Conservation (phyloP, 345 rosid genomes). For the Combretum micranthum region DNA sequence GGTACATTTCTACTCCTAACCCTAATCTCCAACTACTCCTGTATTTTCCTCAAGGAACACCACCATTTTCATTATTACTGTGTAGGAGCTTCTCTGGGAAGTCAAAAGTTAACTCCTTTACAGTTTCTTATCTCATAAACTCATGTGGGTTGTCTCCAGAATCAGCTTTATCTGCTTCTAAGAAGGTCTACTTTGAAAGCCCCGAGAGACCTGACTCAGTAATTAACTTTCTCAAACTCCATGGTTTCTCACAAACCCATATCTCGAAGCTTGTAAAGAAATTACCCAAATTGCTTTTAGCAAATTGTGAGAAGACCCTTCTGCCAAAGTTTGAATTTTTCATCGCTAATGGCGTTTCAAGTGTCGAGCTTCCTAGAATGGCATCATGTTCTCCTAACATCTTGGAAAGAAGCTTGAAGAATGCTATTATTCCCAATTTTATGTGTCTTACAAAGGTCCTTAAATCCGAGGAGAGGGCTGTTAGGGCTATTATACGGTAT, state of each 20-base stretch:
- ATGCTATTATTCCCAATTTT: slow-evolving; percentile 19
- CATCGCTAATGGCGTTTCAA: slow-evolving; percentile 21
- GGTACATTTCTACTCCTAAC: too few relatives aligned
- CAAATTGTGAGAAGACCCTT: slow-evolving; percentile 18
- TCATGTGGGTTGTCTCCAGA: slow-evolving; percentile 26
- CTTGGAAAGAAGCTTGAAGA: slow-evolving; percentile 18
- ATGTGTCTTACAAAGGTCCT: slow-evolving; percentile 11
- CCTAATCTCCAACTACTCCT: too few relatives aligned
- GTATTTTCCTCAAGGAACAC: too few relatives aligned
- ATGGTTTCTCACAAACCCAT: slow-evolving; percentile 21
- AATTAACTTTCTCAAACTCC: slow-evolving; percentile 10
- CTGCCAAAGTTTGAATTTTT: slow-evolving; percentile 34
- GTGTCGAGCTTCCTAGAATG: slow-evolving; percentile 7
- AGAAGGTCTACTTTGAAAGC: slow-evolving; percentile 7
- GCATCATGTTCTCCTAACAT: background rate
- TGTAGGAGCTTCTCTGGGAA: too few relatives aligned
- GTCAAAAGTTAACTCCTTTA: slow-evolving; percentile 8
- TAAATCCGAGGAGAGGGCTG: slow-evolving; percentile 4
- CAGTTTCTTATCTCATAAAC: slow-evolving; percentile 30
- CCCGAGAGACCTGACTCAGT: slow-evolving; percentile 14
- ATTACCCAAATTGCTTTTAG: slow-evolving; percentile 2
- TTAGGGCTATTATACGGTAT: slow-evolving; percentile 4
- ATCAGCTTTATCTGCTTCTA: slow-evolving; percentile 16
- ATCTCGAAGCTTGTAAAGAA: slow-evolving; percentile 10
- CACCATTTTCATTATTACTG: too few relatives aligned